phyloP scores from a whole-genome alignment of 2,329 filamentous ascomycete species.

The Fusarium pseudocircinatum region DNA sequence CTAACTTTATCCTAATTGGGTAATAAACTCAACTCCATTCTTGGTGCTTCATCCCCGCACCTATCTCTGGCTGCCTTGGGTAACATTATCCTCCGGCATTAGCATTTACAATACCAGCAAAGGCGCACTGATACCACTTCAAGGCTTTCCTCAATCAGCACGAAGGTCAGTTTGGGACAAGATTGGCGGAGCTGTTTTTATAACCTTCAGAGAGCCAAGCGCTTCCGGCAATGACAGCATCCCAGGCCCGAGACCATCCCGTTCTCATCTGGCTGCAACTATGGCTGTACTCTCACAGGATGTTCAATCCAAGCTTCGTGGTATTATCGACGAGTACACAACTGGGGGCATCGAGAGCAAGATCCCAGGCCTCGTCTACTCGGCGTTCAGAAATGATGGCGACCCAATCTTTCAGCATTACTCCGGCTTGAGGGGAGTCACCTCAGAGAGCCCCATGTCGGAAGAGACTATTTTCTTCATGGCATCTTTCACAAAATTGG shows the following conservation, averaged over 20 bases:
- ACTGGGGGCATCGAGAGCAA: neutral
- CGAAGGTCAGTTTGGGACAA: fast-evolving
- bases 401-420: neutral
- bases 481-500: neutral
- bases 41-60: neutral
- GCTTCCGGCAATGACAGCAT: neutral
- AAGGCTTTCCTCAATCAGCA: neutral
- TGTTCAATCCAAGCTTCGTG: neutral
- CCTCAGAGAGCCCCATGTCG: neutral
- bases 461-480: neutral
- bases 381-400: neutral
- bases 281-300: neutral
- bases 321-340: neutral
- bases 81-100: too few relatives aligned
- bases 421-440: neutral
- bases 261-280: fast-evolving
- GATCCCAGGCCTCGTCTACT: neutral
- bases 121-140: too few relatives aligned
- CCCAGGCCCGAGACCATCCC: neutral
- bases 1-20: neutral
- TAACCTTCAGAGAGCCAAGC: neutral
- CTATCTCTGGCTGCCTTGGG: too few relatives aligned
- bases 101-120: too few relatives aligned
- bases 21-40: neutral
- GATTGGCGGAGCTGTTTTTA: neutral